A percentile compares a stretch with the other conserved stretches of the same genome.
phyloP scores from a whole-genome alignment of 2,329 filamentous ascomycete species.

The Hypoxylon sp. region DNA sequence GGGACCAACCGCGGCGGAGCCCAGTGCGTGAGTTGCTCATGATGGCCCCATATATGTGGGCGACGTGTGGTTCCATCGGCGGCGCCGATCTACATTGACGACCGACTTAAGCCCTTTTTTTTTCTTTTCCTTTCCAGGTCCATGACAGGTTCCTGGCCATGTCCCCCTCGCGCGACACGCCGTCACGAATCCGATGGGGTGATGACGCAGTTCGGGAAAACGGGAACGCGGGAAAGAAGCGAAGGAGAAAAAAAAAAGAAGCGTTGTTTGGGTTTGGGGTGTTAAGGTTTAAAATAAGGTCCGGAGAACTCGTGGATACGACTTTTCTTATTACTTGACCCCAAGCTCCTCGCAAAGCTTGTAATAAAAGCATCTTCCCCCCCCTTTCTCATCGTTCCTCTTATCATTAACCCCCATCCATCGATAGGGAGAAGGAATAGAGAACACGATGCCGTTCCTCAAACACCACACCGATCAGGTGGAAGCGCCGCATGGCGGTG shows the following conservation, averaged over 20 bases:
- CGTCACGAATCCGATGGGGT: slow-evolving; percentile 39
- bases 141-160: background rate
- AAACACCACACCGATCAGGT: slow-evolving; percentile 46
- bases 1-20: slow-evolving; percentile 37
- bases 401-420: background rate
- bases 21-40: slow-evolving; percentile 26
- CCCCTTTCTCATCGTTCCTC: slow-evolving; percentile 4
- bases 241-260: background rate
- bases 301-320: slow-evolving; percentile 13
- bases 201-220: slow-evolving; percentile 32
- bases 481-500: slow-evolving; percentile 37
- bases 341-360: slow-evolving; percentile 22
- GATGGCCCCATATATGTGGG: slow-evolving; percentile 43
- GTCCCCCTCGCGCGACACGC: slow-evolving; percentile 35
- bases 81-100: slow-evolving; percentile 29
- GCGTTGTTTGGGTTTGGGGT: background rate
- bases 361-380: slow-evolving; percentile 4
- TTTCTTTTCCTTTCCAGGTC: background rate
- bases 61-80: slow-evolving; percentile 35
- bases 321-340: slow-evolving; percentile 8
- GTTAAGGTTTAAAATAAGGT: slow-evolving; percentile 28
- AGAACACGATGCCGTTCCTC: slow-evolving; percentile 47
- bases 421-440: background rate
- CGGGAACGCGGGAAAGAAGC: too few species aligned
- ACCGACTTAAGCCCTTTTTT: slow-evolving; percentile 8